Percentiles rank a stretch among this genome's conserved stretches.
phyloP scores from a whole-genome alignment of 2,329 filamentous ascomycete species.

The Xylariaceae sp. region DNA sequence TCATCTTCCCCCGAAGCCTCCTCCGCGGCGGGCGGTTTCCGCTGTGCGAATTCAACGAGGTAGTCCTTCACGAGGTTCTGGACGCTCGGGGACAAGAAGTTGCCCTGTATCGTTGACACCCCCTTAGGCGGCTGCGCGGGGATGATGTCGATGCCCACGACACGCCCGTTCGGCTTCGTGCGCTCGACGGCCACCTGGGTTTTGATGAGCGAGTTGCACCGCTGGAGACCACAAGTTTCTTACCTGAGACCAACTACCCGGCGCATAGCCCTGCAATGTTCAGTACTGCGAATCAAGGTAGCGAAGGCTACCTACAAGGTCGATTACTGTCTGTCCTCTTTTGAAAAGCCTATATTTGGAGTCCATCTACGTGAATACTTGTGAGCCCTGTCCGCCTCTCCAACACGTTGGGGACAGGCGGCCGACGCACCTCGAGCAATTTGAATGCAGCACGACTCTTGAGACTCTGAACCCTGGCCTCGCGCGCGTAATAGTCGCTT shows the following conservation, averaged over 20 bases:
- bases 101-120: constrained; percentile 92
- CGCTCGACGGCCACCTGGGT: constrained; percentile 76
- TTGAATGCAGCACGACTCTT: constrained; percentile 96
- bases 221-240: constrained; percentile 10
- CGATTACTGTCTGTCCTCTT: constrained; percentile 81
- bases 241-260: constrained; percentile 73
- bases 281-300: constrained; percentile 5
- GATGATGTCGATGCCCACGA: constrained; percentile 92
- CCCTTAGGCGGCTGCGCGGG: constrained; percentile 88
- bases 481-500: constrained; percentile 70
- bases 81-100: constrained; percentile 80
- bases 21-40: constrained; percentile 6
- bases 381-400: constrained; percentile 6
- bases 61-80: constrained; percentile 77
- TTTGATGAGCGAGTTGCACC: constrained; percentile 14
- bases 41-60: constrained; percentile 55
- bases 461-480: constrained; percentile 76
- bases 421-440: constrained; percentile 71
- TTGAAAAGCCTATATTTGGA: constrained; percentile 78
- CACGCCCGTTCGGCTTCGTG: constrained; percentile 74
- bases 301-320: constrained; percentile 63
- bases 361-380: constrained; percentile 66
- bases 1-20: constrained; percentile 27
- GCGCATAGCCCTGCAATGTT: constrained; percentile 68
- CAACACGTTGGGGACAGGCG: not conserved